Conservation (phyloP, 2,329 filamentous ascomycete genomes). For the Coniosporium tulheliwenetii region DNA sequence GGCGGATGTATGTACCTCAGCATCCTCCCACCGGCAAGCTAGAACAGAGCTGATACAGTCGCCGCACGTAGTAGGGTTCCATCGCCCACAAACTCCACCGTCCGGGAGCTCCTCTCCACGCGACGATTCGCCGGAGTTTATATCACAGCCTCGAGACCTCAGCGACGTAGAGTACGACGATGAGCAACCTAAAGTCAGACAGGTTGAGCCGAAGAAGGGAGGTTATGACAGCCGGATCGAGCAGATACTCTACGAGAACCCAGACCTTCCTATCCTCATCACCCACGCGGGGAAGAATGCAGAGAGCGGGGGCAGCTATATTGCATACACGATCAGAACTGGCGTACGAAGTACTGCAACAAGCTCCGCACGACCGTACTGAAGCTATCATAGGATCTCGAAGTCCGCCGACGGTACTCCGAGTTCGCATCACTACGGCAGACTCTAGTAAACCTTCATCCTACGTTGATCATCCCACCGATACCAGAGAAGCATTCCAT, state of each 20-base stretch:
- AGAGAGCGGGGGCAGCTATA: slow-evolving; percentile 83
- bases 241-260: slow-evolving; percentile 93
- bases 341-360: slow-evolving; percentile 46
- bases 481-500: slow-evolving; percentile 99
- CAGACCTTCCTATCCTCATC: slow-evolving; percentile 77
- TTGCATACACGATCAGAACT: slow-evolving; percentile 93
- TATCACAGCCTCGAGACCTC: slow-evolving; percentile 35
- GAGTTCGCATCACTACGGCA: slow-evolving; percentile 87
- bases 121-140: slow-evolving; percentile 45
- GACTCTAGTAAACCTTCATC: slow-evolving; percentile 80
- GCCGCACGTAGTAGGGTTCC: slow-evolving; percentile 30
- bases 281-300: slow-evolving; percentile 90
- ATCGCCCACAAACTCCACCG: slow-evolving; percentile 45
- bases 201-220: slow-evolving; percentile 51
- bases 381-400: slow-evolving; percentile 53
- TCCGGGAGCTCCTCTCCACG: slow-evolving; percentile 58
- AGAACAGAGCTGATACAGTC: not conserved
- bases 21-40: not conserved
- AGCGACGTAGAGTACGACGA: slow-evolving; percentile 45
- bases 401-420: slow-evolving; percentile 88
- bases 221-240: slow-evolving; percentile 92
- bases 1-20: slow-evolving; percentile 16
- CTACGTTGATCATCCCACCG: slow-evolving; percentile 86
- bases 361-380: slow-evolving; percentile 3
- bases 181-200: slow-evolving; percentile 30